These are phyloP conservation scores for Nelumbo lutea DNA, from an alignment of 164 flowering plant species.

Conservation along the genomic window DNA sequence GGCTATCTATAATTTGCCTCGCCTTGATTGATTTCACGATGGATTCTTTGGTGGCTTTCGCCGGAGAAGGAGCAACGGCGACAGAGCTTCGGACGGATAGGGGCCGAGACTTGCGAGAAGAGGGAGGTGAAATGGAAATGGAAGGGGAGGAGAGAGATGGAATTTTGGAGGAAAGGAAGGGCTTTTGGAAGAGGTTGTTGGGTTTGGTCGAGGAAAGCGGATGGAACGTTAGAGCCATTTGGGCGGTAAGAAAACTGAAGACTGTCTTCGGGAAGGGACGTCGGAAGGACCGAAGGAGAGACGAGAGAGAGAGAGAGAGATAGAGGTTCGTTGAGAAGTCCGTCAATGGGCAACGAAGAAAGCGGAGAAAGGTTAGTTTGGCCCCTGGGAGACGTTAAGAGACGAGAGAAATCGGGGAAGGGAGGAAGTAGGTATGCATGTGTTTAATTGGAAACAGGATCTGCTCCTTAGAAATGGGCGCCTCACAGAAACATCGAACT, in stretches of 20 bases:
- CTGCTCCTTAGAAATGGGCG: no score
- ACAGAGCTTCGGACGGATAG: conserved; percentile 37
- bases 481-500: no score
- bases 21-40: conserved; percentile 72
- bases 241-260: not conserved
- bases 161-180: conserved; percentile 25
- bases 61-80: conserved; percentile 29
- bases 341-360: conserved; percentile 22
- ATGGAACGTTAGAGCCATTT: conserved; percentile 20
- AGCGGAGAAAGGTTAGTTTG: not conserved
- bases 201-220: conserved; percentile 10
- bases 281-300: no score
- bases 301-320: not conserved
- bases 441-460: no score
- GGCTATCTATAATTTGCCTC: conserved; percentile 93
- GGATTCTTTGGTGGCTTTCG: conserved; percentile 20
- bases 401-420: no score
- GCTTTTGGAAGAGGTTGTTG: conserved; percentile 8
- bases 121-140: conserved; percentile 6
- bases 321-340: conserved; percentile 10
- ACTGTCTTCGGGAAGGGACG: no score
- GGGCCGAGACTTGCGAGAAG: conserved; percentile 16
- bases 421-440: no score
- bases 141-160: conserved; percentile 18
- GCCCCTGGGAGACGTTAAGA: no score